A percentile compares a stretch with the other conserved stretches of the same genome.
Evolutionary conservation across 371 early-diverging fungal genomes (phyloP).

Genomic region (Globomyces sp.): DNA sequence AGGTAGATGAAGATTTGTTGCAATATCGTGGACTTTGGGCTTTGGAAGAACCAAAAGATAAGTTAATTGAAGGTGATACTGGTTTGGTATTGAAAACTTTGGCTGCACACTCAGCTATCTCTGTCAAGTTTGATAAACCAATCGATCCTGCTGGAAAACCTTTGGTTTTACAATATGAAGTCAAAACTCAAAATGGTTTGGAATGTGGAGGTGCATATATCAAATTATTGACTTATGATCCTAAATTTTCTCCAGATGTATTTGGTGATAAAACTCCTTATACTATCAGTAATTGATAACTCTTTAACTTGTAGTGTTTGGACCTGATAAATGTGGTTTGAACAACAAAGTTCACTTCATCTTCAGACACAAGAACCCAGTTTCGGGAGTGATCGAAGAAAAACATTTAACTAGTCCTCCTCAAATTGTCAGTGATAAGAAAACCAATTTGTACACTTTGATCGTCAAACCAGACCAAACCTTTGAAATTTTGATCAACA

Average conservation of each 20-base stretch:
- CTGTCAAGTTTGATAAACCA: constrained; percentile 51
- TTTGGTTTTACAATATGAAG: constrained; percentile 86
- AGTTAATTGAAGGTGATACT: constrained; percentile 60
- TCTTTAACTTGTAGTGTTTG: constrained; percentile 42
- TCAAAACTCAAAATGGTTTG: constrained; percentile 89
- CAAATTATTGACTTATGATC: constrained; percentile 73
- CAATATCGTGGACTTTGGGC: constrained; percentile 75
- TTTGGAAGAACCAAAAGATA: constrained; percentile 66
- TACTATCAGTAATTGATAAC: constrained; percentile 71
- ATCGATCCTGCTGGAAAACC: constrained; percentile 57
- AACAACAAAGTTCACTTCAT: constrained; percentile 94
- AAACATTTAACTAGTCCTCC: constrained; percentile 77
- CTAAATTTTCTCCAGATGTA: constrained; percentile 61
- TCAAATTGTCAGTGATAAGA: constrained; percentile 61
- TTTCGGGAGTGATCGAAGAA: constrained; percentile 60
- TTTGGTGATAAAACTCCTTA: constrained; percentile 90
- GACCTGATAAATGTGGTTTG: constrained; percentile 92
- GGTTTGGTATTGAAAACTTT: constrained; percentile 68
- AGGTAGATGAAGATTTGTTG: constrained; percentile 55
- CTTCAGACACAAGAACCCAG: constrained; percentile 85
- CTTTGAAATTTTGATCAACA: constrained; percentile 82
- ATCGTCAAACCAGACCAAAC: constrained; percentile 85
- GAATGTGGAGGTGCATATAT: constrained; percentile 98
- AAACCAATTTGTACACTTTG: constrained; percentile 88
- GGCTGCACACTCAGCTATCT: constrained; percentile 68